A percentile compares a stretch with the other conserved stretches of the same genome.
Conservation (phyloP, 2,329 filamentous ascomycete species). For the Ophiostoma ips region DNA sequence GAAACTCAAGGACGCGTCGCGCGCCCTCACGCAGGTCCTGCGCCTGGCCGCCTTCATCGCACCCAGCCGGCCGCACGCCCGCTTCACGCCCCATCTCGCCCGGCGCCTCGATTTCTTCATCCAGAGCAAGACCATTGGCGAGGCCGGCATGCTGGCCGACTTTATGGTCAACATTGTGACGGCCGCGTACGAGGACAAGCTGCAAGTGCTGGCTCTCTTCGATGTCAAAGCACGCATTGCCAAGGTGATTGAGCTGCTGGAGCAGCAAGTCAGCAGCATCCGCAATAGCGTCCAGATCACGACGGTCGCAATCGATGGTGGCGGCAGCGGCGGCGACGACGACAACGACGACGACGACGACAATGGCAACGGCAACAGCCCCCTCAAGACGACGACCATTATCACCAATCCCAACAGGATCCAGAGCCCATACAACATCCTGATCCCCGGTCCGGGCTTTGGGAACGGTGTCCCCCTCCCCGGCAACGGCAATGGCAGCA, state of each 20-base stretch:
- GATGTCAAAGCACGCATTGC: constrained; percentile 66
- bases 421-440: neutral
- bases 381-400: constrained; percentile 21
- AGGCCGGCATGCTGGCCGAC: constrained; percentile 78
- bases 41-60: constrained; percentile 75
- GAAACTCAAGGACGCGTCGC: constrained; percentile 68
- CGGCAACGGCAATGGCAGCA: constrained; percentile 1
- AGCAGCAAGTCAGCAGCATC: constrained; percentile 67
- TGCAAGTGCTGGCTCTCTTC: constrained; percentile 70
- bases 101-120: constrained; percentile 81
- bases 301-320: constrained; percentile 50
- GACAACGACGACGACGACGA: constrained; percentile 37
- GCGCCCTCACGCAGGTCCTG: constrained; percentile 74
- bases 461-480: constrained; percentile 16
- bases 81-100: constrained; percentile 71
- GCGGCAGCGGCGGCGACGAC: constrained; percentile 32
- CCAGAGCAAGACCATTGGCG: constrained; percentile 61
- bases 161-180: constrained; percentile 95
- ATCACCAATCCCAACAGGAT: neutral
- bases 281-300: constrained; percentile 82
- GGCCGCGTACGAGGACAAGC: constrained; percentile 77
- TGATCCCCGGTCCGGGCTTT: constrained; percentile 13
- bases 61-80: constrained; percentile 46
- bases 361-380: constrained; percentile 27
- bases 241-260: constrained; percentile 70